These are phyloP conservation scores for Leccinum sublutescens DNA, from an alignment of 768 basidiomycete species.

Conservation along the genomic window DNA sequence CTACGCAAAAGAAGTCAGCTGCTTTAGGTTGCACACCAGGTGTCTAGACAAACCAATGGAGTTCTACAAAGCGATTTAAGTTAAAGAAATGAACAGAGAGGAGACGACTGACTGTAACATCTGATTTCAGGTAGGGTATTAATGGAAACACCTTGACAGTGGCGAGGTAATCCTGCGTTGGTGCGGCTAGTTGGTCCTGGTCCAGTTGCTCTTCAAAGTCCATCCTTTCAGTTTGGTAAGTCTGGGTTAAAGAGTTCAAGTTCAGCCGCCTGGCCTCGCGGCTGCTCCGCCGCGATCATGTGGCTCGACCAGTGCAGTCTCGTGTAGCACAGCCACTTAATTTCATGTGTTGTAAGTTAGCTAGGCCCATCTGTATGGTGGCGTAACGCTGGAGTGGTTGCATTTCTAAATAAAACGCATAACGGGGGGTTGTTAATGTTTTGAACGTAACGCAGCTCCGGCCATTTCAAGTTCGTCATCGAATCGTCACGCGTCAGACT, in stretches of 20 bases:
- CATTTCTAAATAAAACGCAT: too few species aligned
- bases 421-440: too few species aligned
- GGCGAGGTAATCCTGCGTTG: slow-evolving; percentile 55
- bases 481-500: too few species aligned
- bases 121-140: slow-evolving; percentile 67
- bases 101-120: slow-evolving; percentile 55
- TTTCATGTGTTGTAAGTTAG: too few species aligned
- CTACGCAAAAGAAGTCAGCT: slow-evolving; percentile 34
- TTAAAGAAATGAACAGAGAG: slow-evolving; percentile 12
- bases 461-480: too few species aligned
- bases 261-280: background rate
- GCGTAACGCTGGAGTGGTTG: too few species aligned
- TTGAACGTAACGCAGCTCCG: too few species aligned
- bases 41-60: slow-evolving; percentile 27
- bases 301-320: too few species aligned
- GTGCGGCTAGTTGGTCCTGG: slow-evolving; percentile 43
- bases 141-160: slow-evolving; percentile 79
- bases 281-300: background rate
- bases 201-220: slow-evolving; percentile 32
- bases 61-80: slow-evolving; percentile 17
- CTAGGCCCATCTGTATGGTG: too few species aligned
- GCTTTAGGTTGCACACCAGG: background rate
- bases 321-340: background rate
- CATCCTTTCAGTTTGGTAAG: slow-evolving; percentile 25
- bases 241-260: background rate